Evolutionary conservation across 176 grass and related monocot genomes (phyloP).

Genomic region (Oryza meyeriana): DNA sequence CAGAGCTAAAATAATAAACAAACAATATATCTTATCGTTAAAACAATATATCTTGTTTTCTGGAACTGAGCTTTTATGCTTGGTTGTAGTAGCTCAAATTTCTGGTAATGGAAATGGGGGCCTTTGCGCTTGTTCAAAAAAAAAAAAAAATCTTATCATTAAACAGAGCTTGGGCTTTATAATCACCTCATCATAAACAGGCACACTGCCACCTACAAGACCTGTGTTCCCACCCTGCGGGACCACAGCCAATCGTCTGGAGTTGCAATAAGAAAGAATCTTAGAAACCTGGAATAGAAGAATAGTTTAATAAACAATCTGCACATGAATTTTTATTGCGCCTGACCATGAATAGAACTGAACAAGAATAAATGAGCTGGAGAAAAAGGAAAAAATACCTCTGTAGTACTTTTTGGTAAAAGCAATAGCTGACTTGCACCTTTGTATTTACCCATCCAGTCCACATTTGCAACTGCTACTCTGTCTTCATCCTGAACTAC

Average conservation of each 20-base stretch:
- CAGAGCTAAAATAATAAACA: neutral
- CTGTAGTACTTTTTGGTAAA: conserved; percentile 69
- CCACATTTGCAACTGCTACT: conserved; percentile 69
- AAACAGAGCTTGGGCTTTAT: neutral
- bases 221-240: conserved; percentile 96
- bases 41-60: no score
- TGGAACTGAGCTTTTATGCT: no score
- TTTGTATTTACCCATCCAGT: conserved; percentile 91
- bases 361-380: neutral
- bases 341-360: neutral
- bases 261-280: conserved; percentile 90
- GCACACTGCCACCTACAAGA: conserved; percentile 94
- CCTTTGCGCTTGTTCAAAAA: no score
- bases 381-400: conserved; percentile 48
- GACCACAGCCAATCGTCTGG: conserved; percentile 75
- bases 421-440: conserved; percentile 80
- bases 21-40: neutral
- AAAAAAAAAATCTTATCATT: conserved; percentile 1
- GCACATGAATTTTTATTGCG: neutral
- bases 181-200: conserved; percentile 90
- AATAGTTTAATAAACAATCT: conserved; percentile 21
- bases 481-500: conserved; percentile 88
- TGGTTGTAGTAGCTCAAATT: no score
- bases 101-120: no score
- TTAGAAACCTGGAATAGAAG: conserved; percentile 83